Percentiles rank a stretch among this genome's conserved stretches.
Conservation (phyloP, 441 rosid genomes). For the Raphanus hybrid region DNA sequence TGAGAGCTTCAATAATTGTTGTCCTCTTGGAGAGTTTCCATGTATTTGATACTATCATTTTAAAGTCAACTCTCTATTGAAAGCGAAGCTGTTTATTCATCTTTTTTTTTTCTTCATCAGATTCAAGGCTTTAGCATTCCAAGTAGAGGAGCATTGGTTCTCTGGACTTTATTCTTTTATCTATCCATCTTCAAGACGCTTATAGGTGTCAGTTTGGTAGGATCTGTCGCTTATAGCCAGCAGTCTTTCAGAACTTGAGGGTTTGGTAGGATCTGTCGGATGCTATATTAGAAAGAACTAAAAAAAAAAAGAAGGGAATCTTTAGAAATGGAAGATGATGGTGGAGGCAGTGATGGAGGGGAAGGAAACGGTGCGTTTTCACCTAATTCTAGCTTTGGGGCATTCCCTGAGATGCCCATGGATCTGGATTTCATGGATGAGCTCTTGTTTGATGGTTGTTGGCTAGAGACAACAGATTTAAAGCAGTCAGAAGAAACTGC, state of each 20-base stretch:
- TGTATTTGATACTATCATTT: no score
- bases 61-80: slow-evolving; percentile 39
- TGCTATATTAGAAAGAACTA: slow-evolving; percentile 36
- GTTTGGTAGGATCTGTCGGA: slow-evolving; percentile 45
- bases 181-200: slow-evolving; percentile 58
- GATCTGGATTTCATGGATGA: slow-evolving; percentile 93
- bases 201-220: slow-evolving; percentile 38
- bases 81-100: slow-evolving; percentile 54
- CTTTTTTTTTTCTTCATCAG: slow-evolving; percentile 44
- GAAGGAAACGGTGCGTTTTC: slow-evolving; percentile 45
- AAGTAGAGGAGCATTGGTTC: slow-evolving; percentile 51
- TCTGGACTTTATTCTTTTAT: slow-evolving; percentile 60
- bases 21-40: no score
- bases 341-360: slow-evolving; percentile 23
- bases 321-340: slow-evolving; percentile 53
- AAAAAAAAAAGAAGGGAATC: background rate
- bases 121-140: slow-evolving; percentile 51
- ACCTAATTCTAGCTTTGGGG: slow-evolving; percentile 50
- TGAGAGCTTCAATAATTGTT: background rate
- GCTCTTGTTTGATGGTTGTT: slow-evolving; percentile 83
- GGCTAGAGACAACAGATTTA: slow-evolving; percentile 68
- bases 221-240: slow-evolving; percentile 30
- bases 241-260: slow-evolving; percentile 37
- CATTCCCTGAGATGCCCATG: slow-evolving; percentile 58
- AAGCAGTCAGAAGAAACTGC: slow-evolving; percentile 45